Evolutionary conservation across 179 eudicot species (phyloP).

Genomic region (Sideroxylon spinosum): DNA sequence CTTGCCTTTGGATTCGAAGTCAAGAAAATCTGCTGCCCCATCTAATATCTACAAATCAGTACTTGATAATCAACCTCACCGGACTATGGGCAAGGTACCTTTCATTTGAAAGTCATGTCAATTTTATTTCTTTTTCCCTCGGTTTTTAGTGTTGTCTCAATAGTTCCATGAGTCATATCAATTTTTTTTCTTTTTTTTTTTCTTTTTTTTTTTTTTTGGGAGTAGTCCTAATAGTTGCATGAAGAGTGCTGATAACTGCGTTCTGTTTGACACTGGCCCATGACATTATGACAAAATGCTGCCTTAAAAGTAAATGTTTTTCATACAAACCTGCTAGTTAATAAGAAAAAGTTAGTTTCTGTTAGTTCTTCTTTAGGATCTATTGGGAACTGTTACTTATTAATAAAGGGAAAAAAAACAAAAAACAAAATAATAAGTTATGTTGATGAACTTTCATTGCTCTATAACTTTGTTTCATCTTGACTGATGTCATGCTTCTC

Average conservation of each 20-base stretch:
- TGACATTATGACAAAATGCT: not conserved
- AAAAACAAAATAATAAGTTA: no score
- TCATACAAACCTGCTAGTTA: not conserved
- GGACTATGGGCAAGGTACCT: constrained; percentile 29
- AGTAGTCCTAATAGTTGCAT: not conserved
- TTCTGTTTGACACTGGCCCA: not conserved
- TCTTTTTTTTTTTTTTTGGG: no score
- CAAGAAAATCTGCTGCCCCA: constrained; percentile 30
- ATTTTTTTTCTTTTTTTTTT: no score
- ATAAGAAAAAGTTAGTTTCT: not conserved
- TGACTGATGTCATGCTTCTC: no score
- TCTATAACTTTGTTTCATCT: no score
- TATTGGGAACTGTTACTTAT: not conserved
- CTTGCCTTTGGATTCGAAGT: constrained; percentile 37
- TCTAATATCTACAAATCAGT: constrained; percentile 35
- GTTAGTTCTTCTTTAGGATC: not conserved
- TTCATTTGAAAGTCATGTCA: not conserved
- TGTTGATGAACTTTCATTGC: not conserved
- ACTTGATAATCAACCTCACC: constrained; percentile 31
- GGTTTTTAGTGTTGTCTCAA: not conserved
- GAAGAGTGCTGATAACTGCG: not conserved
- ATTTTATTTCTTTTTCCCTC: not conserved
- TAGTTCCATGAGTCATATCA: no score
- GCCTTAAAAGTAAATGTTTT: not conserved
- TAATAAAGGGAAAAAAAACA: no score